Percentiles rank a stretch among this genome's conserved stretches.
These are phyloP conservation scores for Agaricus sinodeliciosus DNA, from an alignment of 768 basidiomycete genomes.

Conservation along the genomic window DNA sequence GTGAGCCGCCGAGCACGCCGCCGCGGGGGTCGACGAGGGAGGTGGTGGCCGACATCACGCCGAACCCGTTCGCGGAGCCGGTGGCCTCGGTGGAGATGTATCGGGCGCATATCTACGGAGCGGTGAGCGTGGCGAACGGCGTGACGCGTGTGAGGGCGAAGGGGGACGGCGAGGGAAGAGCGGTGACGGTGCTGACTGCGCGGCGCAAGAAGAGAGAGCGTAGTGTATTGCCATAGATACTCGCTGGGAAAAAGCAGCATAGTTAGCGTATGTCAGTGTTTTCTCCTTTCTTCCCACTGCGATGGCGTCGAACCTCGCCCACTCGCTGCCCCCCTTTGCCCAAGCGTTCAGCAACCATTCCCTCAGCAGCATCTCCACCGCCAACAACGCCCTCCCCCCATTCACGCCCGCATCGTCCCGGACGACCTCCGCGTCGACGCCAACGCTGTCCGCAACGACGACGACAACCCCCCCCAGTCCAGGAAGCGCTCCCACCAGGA, in stretches of 20 bases:
- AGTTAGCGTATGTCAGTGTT: too few species aligned
- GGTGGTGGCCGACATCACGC: constrained; percentile 41
- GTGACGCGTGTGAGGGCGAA: not conserved
- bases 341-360: constrained; percentile 64
- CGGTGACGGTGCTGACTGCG: constrained; percentile 54
- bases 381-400: constrained; percentile 62
- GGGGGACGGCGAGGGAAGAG: constrained; percentile 14
- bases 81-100: constrained; percentile 58
- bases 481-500: constrained; percentile 44
- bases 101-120: constrained; percentile 51
- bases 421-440: constrained; percentile 28
- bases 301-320: constrained; percentile 39
- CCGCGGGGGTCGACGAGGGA: constrained; percentile 24
- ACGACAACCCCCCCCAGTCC: constrained; percentile 19
- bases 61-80: constrained; percentile 65
- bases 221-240: constrained; percentile 12
- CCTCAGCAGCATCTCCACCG: constrained; percentile 37
- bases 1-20: constrained; percentile 46
- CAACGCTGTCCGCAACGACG: constrained; percentile 20
- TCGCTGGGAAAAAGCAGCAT: constrained; percentile 1
- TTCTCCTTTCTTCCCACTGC: constrained; percentile 7
- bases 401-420: constrained; percentile 38
- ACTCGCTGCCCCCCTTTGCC: constrained; percentile 74
- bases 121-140: constrained; percentile 19
- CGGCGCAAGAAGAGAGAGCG: constrained; percentile 49